Evolutionary conservation across 164 flowering plant species (phyloP).

Genomic region (Pachysandra terminalis): DNA sequence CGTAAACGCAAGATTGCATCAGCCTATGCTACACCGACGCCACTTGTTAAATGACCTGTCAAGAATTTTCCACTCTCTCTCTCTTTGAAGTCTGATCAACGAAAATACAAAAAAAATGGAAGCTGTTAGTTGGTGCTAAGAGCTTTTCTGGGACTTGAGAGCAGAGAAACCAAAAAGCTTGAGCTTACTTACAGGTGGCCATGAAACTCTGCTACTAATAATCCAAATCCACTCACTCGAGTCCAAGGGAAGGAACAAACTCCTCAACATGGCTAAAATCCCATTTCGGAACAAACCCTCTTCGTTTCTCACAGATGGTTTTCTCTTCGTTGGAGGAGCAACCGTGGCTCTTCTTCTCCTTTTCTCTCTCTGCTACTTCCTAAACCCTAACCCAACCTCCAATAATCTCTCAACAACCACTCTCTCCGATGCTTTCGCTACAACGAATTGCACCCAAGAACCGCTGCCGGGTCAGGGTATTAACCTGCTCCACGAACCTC

Average conservation of each 20-base stretch:
- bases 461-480: constrained; percentile 11
- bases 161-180: too few species aligned
- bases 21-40: too few species aligned
- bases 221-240: too few species aligned
- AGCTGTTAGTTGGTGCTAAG: too few species aligned
- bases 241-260: too few species aligned
- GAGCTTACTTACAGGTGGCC: constrained; percentile 13
- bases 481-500: constrained; percentile 23
- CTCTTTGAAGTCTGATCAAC: too few species aligned
- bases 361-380: constrained; percentile 45
- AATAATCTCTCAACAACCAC: constrained; percentile 1
- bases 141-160: too few species aligned
- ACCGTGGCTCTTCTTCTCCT: constrained; percentile 45
- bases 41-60: too few species aligned
- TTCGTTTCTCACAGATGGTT: constrained; percentile 29
- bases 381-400: constrained; percentile 20
- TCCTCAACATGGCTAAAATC: constrained; percentile 33
- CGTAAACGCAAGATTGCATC: too few species aligned
- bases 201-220: neutral
- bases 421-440: neutral
- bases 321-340: constrained; percentile 47
- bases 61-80: too few species aligned
- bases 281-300: constrained; percentile 23
- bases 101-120: too few species aligned
- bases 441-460: constrained; percentile 1